phyloP scores from a whole-genome alignment of 2,329 filamentous ascomycete species.

The Arthroderma uncinatum region DNA sequence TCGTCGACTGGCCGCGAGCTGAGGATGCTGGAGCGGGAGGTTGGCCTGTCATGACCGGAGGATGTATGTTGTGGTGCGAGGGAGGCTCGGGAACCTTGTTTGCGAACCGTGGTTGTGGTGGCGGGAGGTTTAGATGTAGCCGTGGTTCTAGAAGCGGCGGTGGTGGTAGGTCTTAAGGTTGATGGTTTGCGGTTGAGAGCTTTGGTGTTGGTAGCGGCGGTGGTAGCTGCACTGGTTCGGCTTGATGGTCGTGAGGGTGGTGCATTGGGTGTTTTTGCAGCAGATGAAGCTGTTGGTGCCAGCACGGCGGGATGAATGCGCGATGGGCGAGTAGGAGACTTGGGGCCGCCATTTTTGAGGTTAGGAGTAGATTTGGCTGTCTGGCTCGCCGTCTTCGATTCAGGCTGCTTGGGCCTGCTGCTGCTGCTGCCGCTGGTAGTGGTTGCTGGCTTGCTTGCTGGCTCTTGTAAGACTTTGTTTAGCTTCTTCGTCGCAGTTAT shows the following conservation, averaged over 20 bases:
- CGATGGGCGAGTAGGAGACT: constrained; percentile 32
- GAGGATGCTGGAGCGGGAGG: constrained; percentile 31
- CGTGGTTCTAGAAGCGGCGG: constrained; percentile 14
- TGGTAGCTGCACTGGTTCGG: constrained; percentile 19
- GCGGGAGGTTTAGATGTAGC: constrained; percentile 6
- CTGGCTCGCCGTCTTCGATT: constrained; percentile 10
- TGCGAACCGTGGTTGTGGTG: constrained; percentile 17
- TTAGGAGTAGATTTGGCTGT: neutral
- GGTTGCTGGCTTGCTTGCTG: constrained; percentile 13
- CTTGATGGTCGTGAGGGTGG: constrained; percentile 20
- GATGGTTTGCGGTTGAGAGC: constrained; percentile 23
- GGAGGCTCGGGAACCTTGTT: constrained; percentile 21
- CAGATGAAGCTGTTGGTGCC: constrained; percentile 32
- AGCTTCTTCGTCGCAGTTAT: constrained; percentile 12
- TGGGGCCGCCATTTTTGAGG: constrained; percentile 13
- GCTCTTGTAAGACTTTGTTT: constrained; percentile 23
- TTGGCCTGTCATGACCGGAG: constrained; percentile 24
- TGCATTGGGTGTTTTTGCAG: constrained; percentile 22
- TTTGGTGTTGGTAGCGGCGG: constrained; percentile 9
- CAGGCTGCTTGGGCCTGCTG: neutral
- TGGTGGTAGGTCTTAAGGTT: constrained; percentile 15
- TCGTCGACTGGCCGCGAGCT: constrained; percentile 33
- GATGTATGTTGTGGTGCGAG: constrained; percentile 15
- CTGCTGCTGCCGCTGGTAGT: neutral
- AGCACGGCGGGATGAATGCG: constrained; percentile 33